These are phyloP conservation scores for Monosporascus sp. DNA, from an alignment of 2,329 filamentous ascomycete species.

Conservation along the genomic window DNA sequence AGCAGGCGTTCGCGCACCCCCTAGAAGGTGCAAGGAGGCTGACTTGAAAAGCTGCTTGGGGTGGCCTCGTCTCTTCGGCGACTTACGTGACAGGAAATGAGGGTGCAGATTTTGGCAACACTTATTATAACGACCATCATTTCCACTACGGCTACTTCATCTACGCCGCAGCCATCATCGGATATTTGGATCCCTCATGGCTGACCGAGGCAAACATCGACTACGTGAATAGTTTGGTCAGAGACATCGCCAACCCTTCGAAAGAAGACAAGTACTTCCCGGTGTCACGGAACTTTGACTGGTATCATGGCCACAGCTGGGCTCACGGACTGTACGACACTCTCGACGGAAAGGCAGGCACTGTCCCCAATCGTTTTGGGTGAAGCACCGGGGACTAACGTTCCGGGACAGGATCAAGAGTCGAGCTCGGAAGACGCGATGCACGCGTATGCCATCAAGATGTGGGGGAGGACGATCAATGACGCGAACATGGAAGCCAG, in stretches of 20 bases:
- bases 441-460: conserved; percentile 81
- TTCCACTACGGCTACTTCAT: conserved; percentile 88
- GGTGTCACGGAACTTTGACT: conserved; percentile 80
- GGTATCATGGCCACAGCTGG: conserved; percentile 94
- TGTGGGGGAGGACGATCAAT: conserved; percentile 82
- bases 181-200: conserved; percentile 72
- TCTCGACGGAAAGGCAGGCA: conserved; percentile 61
- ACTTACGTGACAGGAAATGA: conserved; percentile 65
- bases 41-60: conserved; percentile 56
- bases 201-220: conserved; percentile 60
- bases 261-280: conserved; percentile 70
- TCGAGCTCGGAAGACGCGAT: conserved; percentile 88
- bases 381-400: not conserved
- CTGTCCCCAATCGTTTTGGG: not conserved
- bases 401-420: conserved; percentile 57
- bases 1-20: not conserved
- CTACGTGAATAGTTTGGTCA: conserved; percentile 78
- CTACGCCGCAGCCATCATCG: conserved; percentile 78
- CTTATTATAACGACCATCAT: conserved; percentile 72
- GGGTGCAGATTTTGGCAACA: conserved; percentile 83
- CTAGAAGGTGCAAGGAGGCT: conserved; percentile 4
- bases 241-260: conserved; percentile 76
- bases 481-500: conserved; percentile 75
- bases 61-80: conserved; percentile 72
- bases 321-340: conserved; percentile 72